Percentiles rank a stretch among this genome's conserved stretches.
phyloP scores from a whole-genome alignment of 1,139 yeast species.

The Blastobotrys capitulatus region DNA sequence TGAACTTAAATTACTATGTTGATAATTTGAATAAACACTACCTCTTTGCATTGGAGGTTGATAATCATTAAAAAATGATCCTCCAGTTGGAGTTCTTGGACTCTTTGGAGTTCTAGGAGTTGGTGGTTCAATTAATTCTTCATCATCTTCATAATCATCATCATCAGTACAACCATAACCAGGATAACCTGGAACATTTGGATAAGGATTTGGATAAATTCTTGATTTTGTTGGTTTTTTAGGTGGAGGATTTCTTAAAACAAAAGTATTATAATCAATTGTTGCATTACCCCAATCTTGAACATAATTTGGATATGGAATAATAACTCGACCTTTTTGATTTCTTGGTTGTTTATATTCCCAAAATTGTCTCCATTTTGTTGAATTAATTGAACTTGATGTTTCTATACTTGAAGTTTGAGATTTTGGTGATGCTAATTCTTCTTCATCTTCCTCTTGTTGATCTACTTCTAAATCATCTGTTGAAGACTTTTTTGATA shows the following conservation, averaged over 20 bases:
- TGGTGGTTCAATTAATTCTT: too few species aligned
- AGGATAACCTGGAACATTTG: conserved; percentile 8
- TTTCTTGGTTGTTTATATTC: conserved; percentile 6
- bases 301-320: conserved; percentile 7
- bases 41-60: not conserved
- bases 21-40: not conserved
- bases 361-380: not conserved
- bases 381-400: not conserved
- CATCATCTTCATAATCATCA: not conserved
- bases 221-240: not conserved
- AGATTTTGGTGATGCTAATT: not conserved
- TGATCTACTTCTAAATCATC: too few species aligned
- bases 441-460: not conserved
- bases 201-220: conserved; percentile 7
- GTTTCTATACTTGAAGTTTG: not conserved
- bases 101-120: too few species aligned
- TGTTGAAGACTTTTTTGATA: not conserved
- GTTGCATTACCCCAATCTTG: conserved; percentile 1
- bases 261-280: conserved; percentile 1
- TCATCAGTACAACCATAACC: conserved; percentile 6
- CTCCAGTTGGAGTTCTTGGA: too few species aligned
- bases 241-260: conserved; percentile 6
- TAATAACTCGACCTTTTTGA: conserved; percentile 1
- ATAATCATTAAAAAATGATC: not conserved
- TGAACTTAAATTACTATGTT: too few species aligned